Percentiles rank a stretch among this genome's conserved stretches.
Conservation (phyloP, 495 filamentous ascomycete species). For the Wilcoxina mikolae region DNA sequence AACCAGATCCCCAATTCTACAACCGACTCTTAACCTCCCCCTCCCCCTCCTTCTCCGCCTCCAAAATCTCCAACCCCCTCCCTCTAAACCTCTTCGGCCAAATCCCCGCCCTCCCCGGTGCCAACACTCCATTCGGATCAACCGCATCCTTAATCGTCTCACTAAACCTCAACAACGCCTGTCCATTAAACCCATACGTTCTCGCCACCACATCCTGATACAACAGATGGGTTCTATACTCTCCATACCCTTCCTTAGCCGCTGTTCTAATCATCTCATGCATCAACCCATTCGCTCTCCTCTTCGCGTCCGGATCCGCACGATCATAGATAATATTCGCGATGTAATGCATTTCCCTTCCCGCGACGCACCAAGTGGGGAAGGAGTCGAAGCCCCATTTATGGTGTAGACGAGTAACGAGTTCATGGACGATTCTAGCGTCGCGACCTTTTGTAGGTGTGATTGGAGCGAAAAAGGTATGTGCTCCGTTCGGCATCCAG, state of each 20-base stretch:
- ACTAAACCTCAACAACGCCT: constrained; percentile 39
- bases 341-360: constrained; percentile 44
- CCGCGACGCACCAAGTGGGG: constrained; percentile 35
- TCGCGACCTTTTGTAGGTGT: constrained; percentile 34
- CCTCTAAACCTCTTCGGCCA: constrained; percentile 39
- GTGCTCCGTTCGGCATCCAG: constrained; percentile 40
- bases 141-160: constrained; percentile 42
- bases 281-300: constrained; percentile 33
- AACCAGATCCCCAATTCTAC: too few relatives aligned
- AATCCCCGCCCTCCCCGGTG: constrained; percentile 42
- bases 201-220: constrained; percentile 43
- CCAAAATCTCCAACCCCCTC: constrained; percentile 16
- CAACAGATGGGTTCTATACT: constrained; percentile 44
- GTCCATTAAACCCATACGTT: constrained; percentile 43
- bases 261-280: constrained; percentile 37
- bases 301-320: constrained; percentile 29
- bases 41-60: background rate
- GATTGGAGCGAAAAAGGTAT: constrained; percentile 42
- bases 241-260: constrained; percentile 39
- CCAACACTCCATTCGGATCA: constrained; percentile 45
- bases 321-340: constrained; percentile 43
- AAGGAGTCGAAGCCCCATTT: constrained; percentile 37
- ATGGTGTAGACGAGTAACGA: constrained; percentile 26
- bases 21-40: background rate
- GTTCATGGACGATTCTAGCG: constrained; percentile 25